Base-by-base conservation (phyloP, 257 asterid genomes). In the Ocimum tenuiflorum region DNA sequence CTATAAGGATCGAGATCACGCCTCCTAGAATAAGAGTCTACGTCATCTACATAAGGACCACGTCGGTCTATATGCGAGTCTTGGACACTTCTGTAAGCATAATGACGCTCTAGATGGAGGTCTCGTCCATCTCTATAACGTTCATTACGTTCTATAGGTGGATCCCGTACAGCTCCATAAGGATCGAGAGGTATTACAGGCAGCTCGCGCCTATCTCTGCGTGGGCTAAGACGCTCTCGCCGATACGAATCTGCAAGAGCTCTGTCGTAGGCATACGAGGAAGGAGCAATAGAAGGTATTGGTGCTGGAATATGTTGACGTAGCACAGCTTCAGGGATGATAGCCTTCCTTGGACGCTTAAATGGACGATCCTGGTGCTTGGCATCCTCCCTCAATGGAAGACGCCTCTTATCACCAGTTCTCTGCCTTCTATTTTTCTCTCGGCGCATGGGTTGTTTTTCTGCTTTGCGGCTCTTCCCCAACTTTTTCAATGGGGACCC, bases 231-330 rank as follows among this genome's bases (percentile, higher is more conserved):
- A 27, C 31, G 31, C 31, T 1, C 31, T 27, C 4, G 31, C 31
- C 31, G 2, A 57, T 82, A 79, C 65, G 73, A 70, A 73, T 75
- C 78, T 27, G 31, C 31, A 27, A 4, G 4, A 35, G 77, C 42
- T 76, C 92, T 82, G 46, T 74, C 82, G 48, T 79, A 75, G 41
- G 62, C 76, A 67, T 76, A 78, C 8, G 81, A 71, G 47, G 81
- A 69, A 67, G 81, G 82, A 75, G 56, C 53, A 29, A 4, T 27
- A 27, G 31, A 27, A 4, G 70, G 78, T 38, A 48, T 66, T 35
- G 61, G 85, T 48, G 62, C 60, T 52, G 78, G 68, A 29, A 46
- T 65, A 53, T 60, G 71, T 27, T 14, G 73, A 45, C 70, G 70
- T 11, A 20, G 15, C 3, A 57, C 62, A 24, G 68, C 61, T 12